Percentiles rank a stretch among this genome's conserved stretches.
Conservation (phyloP, 441 rosid species). For the Bocquillonia castaneifolia region DNA sequence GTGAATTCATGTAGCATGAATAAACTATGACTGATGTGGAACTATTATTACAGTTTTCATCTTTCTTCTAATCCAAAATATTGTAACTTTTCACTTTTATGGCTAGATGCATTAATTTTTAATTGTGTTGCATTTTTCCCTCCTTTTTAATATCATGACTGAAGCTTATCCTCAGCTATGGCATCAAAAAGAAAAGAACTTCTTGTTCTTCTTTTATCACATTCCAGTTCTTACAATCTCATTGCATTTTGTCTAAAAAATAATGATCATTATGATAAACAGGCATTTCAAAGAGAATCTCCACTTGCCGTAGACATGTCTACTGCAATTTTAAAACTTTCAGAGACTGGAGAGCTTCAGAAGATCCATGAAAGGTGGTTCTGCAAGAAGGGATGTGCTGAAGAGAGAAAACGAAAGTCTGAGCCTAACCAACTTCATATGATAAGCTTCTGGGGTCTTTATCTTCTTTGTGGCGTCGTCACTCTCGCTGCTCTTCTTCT, state of each 20-base stretch:
- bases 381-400: constrained; percentile 48
- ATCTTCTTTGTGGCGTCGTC: constrained; percentile 50
- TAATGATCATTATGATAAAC: constrained; percentile 8
- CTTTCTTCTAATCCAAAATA: not conserved
- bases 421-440: constrained; percentile 62
- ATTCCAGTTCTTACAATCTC: too few species aligned
- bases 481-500: constrained; percentile 43
- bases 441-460: constrained; percentile 79
- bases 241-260: not conserved
- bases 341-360: constrained; percentile 65
- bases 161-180: too few species aligned
- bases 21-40: not conserved
- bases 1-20: not conserved
- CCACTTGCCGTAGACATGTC: constrained; percentile 71
- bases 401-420: constrained; percentile 21
- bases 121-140: not conserved
- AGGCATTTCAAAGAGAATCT: constrained; percentile 78
- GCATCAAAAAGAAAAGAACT: too few species aligned
- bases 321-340: constrained; percentile 73
- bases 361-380: constrained; percentile 60
- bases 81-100: too few species aligned
- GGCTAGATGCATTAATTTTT: not conserved
- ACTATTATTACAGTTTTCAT: not conserved
- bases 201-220: too few species aligned
- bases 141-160: not conserved